Base-by-base conservation (phyloP, 129 eudicot species). In the Artemisia argyi region DNA sequence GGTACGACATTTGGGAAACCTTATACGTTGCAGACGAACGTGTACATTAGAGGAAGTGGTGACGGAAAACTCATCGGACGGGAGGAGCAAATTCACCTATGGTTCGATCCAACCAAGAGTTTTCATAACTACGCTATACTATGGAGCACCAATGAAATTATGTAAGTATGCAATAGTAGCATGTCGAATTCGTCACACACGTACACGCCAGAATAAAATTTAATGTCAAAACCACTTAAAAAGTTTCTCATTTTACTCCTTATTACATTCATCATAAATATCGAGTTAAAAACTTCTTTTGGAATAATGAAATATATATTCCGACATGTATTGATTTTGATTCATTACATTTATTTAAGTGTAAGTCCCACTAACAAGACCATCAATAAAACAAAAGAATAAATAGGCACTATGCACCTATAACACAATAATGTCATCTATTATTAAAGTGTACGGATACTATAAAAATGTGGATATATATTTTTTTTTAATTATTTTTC, bases 41-140 rank as follows among this genome's bases (percentile, higher is more conserved):
- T 91, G n/a, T 91, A 86, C 80, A 86, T 86, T 14, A 84, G 81
- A 82, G 97, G 97, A 26, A 91, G 96, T 60, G 96, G 97, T 3
- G 97, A 91, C 73, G 87, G 96, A 2, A 78, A 68, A 1, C 61
- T 88, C 75, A 81, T 89, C 13, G 97, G 97, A 7, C 83, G 97
- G 47, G 97, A 91, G 76, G 90, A 88, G 83, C 78, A 69, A 65
- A 85, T 88, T 69, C 97, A 88, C 62, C 80, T 91, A 4, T 91
- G 97, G 97, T 91, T 91, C 49, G 97, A 91, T 28, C 97, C 97
- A 10, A 91, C 97, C 0, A 51, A 74, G 42, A 89, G 73, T 79
- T 91, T 88, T 66, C 97, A 91, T 74, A 71, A 86, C 78, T 91
- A 91, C 73, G 96, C 92, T 60, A 91, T 91, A 48, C 68, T 88